Evolutionary conservation across 2,329 filamentous ascomycete species (phyloP), one percentile per base, ranked within the genome.

Genomic region (Paecilomyces sp.): DNA sequence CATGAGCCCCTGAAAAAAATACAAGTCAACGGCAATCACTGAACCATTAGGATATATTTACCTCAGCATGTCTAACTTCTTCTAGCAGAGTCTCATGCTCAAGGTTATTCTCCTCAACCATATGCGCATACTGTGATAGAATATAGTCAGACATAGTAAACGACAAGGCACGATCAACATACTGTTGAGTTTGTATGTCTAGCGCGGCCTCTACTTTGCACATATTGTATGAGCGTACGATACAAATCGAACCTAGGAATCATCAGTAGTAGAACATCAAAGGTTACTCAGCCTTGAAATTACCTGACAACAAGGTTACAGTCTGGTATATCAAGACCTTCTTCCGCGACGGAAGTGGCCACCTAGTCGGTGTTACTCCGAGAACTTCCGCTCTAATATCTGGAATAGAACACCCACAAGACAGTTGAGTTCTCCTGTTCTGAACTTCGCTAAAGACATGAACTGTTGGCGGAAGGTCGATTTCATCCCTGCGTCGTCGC

Each of bases 141-240:
- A 50, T 31, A 56, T 66, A 8, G 41, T 47, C 41, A 47, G 41
- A 47, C 8, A 18, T 36, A 63, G 59, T 58, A 30, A 54, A 34
- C 28, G 22, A 22, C 3, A 30, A 24, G 24, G 52, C 51, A 22
- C 33, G 56, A 13, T n/a, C 36, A 34, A 30, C 65, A 60, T 67
- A 76, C 76, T 54, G 84, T 86, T 0, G 94, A 97, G 58, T 88
- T 83, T 0, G 77, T 74, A 67, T 91, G 89, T 47, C 94, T 84
- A 12, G 94, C 94, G 58, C 94, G 85, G 0, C 94, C 94, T 63
- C 91, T 85, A 13, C 92, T 97, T 72, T 99, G 94, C 22, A 97
- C 87, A 70, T 97, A 97, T 69, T 96, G 90, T 57, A 97, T 97
- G 73, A 96, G 86, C 0, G 93, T 97, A 11, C 83, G 82, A 74